Evolutionary conservation across 306 rosid species (phyloP), one percentile per base, ranked within the genome.

Genomic region (Lithocarpus polystachyus): DNA sequence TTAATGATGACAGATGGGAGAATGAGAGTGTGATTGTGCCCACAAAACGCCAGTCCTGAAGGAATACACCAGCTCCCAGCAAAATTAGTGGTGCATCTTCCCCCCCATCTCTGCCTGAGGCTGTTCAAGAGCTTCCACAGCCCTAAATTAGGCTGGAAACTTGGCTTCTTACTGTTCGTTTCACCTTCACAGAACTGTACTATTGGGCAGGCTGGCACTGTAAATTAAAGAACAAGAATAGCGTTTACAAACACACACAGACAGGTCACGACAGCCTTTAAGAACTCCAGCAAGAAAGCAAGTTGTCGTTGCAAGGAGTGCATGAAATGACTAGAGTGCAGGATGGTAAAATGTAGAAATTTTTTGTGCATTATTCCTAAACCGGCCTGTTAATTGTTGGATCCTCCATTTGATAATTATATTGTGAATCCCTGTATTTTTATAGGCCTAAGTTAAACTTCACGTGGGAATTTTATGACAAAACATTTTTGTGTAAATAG

Each of bases 41-140:
- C 33, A 93, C 97, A 10, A 96, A 91, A 78, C 98, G 99, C 55
- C 99, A 96, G 23, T 96, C 98, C 14, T 86, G 93, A 60, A 84
- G 83, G 88, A 90, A 80, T 43, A 96, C 99, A 15, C 99, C 99
- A 1, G 72, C 81, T 86, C 92, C 98, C 10, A 96, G 99, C 85
- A 89, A 77, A 85, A 45, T 89, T 7, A 95, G 97, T 7, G 94
- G 82, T 68, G 87, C 80, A 75, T 91, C 40, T 35, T 35, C 96
- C 40, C 84, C 97, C 14, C 93, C 97, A 1, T 91, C 97, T 40
- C 74, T 84, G 55, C 88, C 81, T 2, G 98, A 88, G 10, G 81
- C 48, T 35, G 14, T 77, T 75, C 79, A 62, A 79, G 60, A 78
- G 22, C 72, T 78, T 22, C 85, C 74, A 29, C 83, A 86, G 76